phyloP scores from a whole-genome alignment of 495 filamentous ascomycete species.

The Xylaria palmicola region DNA sequence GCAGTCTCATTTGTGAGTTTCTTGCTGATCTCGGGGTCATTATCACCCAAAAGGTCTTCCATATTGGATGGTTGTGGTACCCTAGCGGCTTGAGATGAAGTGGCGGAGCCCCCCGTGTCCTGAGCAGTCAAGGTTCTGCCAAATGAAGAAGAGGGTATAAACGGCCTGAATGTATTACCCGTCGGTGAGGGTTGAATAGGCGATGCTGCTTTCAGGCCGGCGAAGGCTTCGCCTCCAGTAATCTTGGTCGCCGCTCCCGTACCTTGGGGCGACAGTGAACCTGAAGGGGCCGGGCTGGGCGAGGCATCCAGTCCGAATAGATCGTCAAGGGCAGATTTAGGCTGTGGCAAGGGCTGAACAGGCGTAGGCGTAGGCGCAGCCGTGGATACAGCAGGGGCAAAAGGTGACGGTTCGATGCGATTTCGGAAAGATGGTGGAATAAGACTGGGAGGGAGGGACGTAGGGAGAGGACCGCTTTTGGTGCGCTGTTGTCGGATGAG shows the following conservation, averaged over 20 bases:
- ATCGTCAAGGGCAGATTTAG: slow-evolving; percentile 84
- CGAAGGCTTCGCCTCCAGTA: slow-evolving; percentile 57
- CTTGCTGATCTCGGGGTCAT: slow-evolving; percentile 85
- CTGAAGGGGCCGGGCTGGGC: slow-evolving; percentile 56
- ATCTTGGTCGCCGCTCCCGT: slow-evolving; percentile 37
- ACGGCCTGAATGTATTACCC: slow-evolving; percentile 74
- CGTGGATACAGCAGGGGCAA: slow-evolving; percentile 45
- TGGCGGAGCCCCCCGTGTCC: slow-evolving; percentile 68
- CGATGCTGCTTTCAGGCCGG: slow-evolving; percentile 50
- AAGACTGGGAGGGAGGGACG: slow-evolving; percentile 72
- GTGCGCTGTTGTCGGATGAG: slow-evolving; percentile 84
- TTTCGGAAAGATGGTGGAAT: slow-evolving; percentile 87
- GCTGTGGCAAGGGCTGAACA: slow-evolving; percentile 50
- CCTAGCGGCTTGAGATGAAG: slow-evolving; percentile 36
- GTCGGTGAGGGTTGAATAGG: slow-evolving; percentile 49
- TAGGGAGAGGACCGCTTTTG: slow-evolving; percentile 66
- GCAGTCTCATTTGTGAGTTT: slow-evolving; percentile 84
- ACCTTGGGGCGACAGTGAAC: slow-evolving; percentile 69
- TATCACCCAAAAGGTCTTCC: slow-evolving; percentile 93
- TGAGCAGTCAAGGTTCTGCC: slow-evolving; percentile 79
- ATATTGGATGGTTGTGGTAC: slow-evolving; percentile 51
- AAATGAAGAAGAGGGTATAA: slow-evolving; percentile 86
- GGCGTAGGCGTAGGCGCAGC: slow-evolving; percentile 45
- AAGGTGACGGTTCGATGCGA: slow-evolving; percentile 53
- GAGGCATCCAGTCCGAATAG: slow-evolving; percentile 83